phyloP scores from a whole-genome alignment of 2,329 filamentous ascomycete species.

The Curvularia eragrostidis region DNA sequence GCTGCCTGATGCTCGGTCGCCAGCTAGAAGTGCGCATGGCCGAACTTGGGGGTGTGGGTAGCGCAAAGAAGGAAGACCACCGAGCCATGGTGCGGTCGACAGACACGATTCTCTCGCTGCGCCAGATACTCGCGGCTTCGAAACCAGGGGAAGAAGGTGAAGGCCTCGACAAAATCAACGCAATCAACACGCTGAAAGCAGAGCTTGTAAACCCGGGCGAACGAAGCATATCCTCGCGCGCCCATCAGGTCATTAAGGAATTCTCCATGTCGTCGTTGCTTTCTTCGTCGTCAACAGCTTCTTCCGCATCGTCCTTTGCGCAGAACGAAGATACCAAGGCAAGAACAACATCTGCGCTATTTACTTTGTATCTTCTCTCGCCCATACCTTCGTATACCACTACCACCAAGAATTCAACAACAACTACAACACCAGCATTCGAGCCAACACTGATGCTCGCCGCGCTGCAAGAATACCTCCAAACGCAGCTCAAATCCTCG shows the following conservation, averaged over 20 bases:
- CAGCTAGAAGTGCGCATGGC: slow-evolving; percentile 86
- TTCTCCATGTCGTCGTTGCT: slow-evolving; percentile 74
- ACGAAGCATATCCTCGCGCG: slow-evolving; percentile 71
- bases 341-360: slow-evolving; percentile 74
- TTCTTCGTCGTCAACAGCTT: slow-evolving; percentile 41
- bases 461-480: slow-evolving; percentile 80
- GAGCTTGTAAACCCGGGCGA: slow-evolving; percentile 76
- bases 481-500: slow-evolving; percentile 79
- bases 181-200: slow-evolving; percentile 73
- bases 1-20: slow-evolving; percentile 80
- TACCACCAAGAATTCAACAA: slow-evolving; percentile 50
- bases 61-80: slow-evolving; percentile 71
- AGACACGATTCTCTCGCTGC: slow-evolving; percentile 76
- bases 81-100: slow-evolving; percentile 81
- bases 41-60: slow-evolving; percentile 65
- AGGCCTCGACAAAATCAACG: slow-evolving; percentile 75
- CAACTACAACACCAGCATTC: slow-evolving; percentile 58
- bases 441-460: slow-evolving; percentile 75
- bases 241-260: slow-evolving; percentile 81
- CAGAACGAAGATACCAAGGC: slow-evolving; percentile 77
- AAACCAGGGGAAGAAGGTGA: slow-evolving; percentile 75
- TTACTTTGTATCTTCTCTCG: slow-evolving; percentile 81
- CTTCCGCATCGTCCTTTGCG: slow-evolving; percentile 58
- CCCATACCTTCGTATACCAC: slow-evolving; percentile 56
- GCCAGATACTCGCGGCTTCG: slow-evolving; percentile 73